Percentiles rank a stretch among this genome's conserved stretches.
phyloP scores from a whole-genome alignment of 2,329 filamentous ascomycete species.

The Arthrobotrys pseudoclavata region DNA sequence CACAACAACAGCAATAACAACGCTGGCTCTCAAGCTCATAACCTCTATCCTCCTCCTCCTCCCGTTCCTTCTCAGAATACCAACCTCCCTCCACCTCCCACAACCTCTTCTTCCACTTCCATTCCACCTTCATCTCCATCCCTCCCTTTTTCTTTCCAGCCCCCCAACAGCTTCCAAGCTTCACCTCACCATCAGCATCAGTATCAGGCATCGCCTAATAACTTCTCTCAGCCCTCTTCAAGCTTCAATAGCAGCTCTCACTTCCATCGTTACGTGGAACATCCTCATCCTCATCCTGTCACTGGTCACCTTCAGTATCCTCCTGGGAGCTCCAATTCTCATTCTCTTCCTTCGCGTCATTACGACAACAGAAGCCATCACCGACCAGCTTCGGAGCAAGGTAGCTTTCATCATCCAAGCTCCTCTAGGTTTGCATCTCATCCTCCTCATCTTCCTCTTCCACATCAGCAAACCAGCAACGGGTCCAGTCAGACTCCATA shows the following conservation, averaged over 20 bases:
- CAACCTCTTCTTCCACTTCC: background rate
- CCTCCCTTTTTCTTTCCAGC: slow-evolving; percentile 3
- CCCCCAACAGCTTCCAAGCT: slow-evolving; percentile 17
- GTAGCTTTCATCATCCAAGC: slow-evolving; percentile 20
- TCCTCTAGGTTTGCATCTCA: slow-evolving; percentile 22
- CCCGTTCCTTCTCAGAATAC: slow-evolving; percentile 7
- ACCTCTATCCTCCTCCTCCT: background rate
- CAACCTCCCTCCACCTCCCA: slow-evolving; percentile 14
- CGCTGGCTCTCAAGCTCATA: background rate
- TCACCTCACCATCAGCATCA: slow-evolving; percentile 26
- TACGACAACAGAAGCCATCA: slow-evolving; percentile 15
- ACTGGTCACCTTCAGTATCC: slow-evolving; percentile 27
- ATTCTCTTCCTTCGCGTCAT: slow-evolving; percentile 23
- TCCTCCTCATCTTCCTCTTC: slow-evolving; percentile 4
- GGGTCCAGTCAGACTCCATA: slow-evolving; percentile 26
- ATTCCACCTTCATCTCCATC: slow-evolving; percentile 24
- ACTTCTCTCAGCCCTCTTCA: slow-evolving; percentile 9
- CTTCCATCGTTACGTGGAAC: slow-evolving; percentile 31
- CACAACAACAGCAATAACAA: slow-evolving; percentile 11
- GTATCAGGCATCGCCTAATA: slow-evolving; percentile 23
- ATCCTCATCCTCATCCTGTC: slow-evolving; percentile 27
- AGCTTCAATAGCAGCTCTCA: slow-evolving; percentile 18
- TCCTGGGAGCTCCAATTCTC: slow-evolving; percentile 28
- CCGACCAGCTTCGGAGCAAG: slow-evolving; percentile 14
- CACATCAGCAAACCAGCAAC: slow-evolving; percentile 39